Percentiles rank a stretch among this genome's conserved stretches.
phyloP scores from a whole-genome alignment of 2,329 filamentous ascomycete genomes.

The Thermoascus crustaceus region DNA sequence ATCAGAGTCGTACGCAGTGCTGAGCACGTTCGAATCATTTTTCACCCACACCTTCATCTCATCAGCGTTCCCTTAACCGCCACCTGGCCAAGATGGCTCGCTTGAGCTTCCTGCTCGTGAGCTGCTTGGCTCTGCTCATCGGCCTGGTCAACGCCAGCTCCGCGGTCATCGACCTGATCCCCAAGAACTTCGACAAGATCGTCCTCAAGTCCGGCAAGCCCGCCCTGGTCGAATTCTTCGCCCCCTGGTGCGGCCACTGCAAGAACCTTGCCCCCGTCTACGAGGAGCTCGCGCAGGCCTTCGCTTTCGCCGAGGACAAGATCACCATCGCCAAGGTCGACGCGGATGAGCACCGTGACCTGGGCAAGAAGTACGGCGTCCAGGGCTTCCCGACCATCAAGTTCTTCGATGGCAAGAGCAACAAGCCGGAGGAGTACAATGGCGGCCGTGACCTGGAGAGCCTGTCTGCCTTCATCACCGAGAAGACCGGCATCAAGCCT shows the following conservation, averaged over 20 bases:
- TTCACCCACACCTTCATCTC: background rate
- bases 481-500: slow-evolving; percentile 78
- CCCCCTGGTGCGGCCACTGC: slow-evolving; percentile 98
- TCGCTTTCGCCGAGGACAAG: slow-evolving; percentile 64
- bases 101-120: slow-evolving; percentile 38
- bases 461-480: slow-evolving; percentile 67
- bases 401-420: slow-evolving; percentile 93
- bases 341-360: slow-evolving; percentile 74
- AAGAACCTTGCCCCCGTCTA: slow-evolving; percentile 93
- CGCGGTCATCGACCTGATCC: slow-evolving; percentile 81
- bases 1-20: too few relatives aligned
- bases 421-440: slow-evolving; percentile 75
- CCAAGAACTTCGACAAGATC: slow-evolving; percentile 82
- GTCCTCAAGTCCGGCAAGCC: slow-evolving; percentile 90
- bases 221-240: slow-evolving; percentile 95
- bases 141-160: slow-evolving; percentile 60
- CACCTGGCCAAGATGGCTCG: slow-evolving; percentile 34
- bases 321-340: slow-evolving; percentile 93
- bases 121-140: slow-evolving; percentile 38
- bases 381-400: slow-evolving; percentile 96
- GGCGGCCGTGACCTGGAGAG: slow-evolving; percentile 82
- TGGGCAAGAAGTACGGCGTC: slow-evolving; percentile 80
- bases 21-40: background rate
- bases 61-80: too few relatives aligned
- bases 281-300: slow-evolving; percentile 74